A percentile compares a stretch with the other conserved stretches of the same genome.
These are phyloP conservation scores for Cenchrus fungigraminus DNA, from an alignment of 176 grass and related monocot genomes.

Conservation along the genomic window DNA sequence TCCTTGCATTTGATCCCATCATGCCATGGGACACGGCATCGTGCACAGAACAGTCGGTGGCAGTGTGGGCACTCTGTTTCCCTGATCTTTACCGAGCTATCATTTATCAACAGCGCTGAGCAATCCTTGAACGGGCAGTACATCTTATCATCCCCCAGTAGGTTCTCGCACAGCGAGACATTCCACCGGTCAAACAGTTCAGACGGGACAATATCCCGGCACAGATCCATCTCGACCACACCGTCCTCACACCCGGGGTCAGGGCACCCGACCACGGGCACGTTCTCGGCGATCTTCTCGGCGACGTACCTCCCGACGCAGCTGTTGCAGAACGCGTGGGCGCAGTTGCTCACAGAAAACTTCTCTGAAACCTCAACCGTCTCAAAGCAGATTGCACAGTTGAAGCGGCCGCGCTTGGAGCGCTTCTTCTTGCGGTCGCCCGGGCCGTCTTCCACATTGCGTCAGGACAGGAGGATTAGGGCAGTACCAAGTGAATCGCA, in stretches of 20 bases:
- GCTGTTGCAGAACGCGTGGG: conserved; percentile 53
- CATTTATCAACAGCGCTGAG: conserved; percentile 54
- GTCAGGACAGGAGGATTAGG: background rate
- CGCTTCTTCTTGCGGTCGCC: background rate
- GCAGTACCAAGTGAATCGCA: background rate
- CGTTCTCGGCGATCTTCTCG: conserved; percentile 49
- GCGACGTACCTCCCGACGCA: conserved; percentile 51
- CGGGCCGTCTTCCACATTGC: conserved; percentile 2
- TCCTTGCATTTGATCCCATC: conserved; percentile 56
- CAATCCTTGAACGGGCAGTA: conserved; percentile 92
- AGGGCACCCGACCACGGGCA: conserved; percentile 50
- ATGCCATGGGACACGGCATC: conserved; percentile 77
- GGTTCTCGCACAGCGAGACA: conserved; percentile 51
- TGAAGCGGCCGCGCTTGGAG: conserved; percentile 37
- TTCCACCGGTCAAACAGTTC: conserved; percentile 67
- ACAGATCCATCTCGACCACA: conserved; percentile 41
- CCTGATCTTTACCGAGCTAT: background rate
- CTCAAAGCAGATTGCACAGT: conserved; percentile 69
- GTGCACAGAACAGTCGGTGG: conserved; percentile 58
- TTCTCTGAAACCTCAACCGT: conserved; percentile 21
- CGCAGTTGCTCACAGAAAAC: conserved; percentile 42
- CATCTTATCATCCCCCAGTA: conserved; percentile 54
- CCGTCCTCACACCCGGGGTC: conserved; percentile 49
- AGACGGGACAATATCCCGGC: conserved; percentile 50
- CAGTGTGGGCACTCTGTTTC: conserved; percentile 74